Evolutionary conservation across 257 asterid species (phyloP), one percentile per base, ranked within the genome.

Genomic region (Solanum megistacrolobum): DNA sequence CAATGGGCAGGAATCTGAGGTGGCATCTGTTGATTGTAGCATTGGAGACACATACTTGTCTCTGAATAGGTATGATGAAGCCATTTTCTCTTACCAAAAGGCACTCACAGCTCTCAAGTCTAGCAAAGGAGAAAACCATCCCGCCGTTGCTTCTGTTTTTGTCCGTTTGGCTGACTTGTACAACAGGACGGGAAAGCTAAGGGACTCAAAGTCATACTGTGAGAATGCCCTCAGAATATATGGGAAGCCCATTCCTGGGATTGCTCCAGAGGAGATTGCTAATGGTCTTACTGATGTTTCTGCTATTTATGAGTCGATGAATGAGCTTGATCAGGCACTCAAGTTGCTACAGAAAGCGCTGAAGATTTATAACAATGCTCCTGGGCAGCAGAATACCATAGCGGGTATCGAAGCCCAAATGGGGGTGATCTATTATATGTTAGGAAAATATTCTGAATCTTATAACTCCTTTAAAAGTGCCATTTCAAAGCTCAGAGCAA

Each of bases 351-450:
- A 93, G 76, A 97, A 90, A 95, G 99, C 99, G 4, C 88, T 96
- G n/a, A 95, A 96, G 93, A 93, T 97, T 41, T 97, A 95, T 84
- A 92, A 93, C 6, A 94, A 95, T 83, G 94, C 98, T 34, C 98
- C 98, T 4, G 99, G 98, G 48, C 98, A 95, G 91, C 98, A 95
- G 89, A 94, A 90, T 91, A 94, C 98, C 0, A 88, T 94, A 87
- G 98, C 98, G 11, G 98, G 98, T 32, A 97, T 97, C 12, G 99
- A 97, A 88, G 98, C 98, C 84, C 98, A 96, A 90, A 94, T 96
- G 95, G 99, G 98, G 69, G 98, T 95, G 71, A 90, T 97, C 94
- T 84, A 93, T 88, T 95, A 95, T 84, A 95, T 95, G 96, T 84
- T 95, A 75, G 99, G 98, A 74, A 93, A 91, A 72, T 96, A 94